Conservation (phyloP, 2,329 filamentous ascomycete genomes). For the Scleromitrula shiraiana region DNA sequence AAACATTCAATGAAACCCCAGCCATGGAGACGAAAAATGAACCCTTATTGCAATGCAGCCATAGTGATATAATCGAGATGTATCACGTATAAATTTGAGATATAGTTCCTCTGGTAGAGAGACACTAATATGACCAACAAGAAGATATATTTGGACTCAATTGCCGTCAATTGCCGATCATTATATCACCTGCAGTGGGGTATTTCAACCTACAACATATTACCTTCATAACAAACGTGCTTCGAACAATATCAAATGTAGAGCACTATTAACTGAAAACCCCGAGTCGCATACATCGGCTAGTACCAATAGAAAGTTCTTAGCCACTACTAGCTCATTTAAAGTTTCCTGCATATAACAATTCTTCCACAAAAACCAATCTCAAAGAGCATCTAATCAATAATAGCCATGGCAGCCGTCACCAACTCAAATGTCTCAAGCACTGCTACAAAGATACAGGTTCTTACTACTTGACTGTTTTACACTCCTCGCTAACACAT, state of each 20-base stretch:
- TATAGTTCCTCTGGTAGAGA: too few species aligned
- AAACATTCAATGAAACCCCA: too few species aligned
- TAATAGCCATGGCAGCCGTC: conserved; percentile 10
- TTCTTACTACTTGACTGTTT: neutral
- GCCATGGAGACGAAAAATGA: too few species aligned
- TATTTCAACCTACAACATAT: neutral
- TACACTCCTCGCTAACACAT: neutral
- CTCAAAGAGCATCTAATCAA: neutral
- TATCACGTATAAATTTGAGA: too few species aligned
- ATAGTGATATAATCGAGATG: too few species aligned
- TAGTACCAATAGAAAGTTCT: too few species aligned
- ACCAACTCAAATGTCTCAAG: conserved; percentile 8
- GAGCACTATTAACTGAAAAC: too few species aligned
- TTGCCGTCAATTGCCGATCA: neutral
- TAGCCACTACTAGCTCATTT: too few species aligned
- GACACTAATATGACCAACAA: neutral
- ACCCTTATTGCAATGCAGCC: too few species aligned
- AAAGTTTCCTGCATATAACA: neutral
- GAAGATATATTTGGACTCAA: neutral
- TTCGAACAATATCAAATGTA: too few species aligned
- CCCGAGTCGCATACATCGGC: too few species aligned
- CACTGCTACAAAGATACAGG: conserved; percentile 5
- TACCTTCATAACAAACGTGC: neutral
- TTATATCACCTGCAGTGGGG: neutral
- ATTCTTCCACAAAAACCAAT: neutral